These are phyloP conservation scores for Sphaerobolus stellatus DNA, from an alignment of 1,284 basidiomycete genomes.

Conservation along the genomic window DNA sequence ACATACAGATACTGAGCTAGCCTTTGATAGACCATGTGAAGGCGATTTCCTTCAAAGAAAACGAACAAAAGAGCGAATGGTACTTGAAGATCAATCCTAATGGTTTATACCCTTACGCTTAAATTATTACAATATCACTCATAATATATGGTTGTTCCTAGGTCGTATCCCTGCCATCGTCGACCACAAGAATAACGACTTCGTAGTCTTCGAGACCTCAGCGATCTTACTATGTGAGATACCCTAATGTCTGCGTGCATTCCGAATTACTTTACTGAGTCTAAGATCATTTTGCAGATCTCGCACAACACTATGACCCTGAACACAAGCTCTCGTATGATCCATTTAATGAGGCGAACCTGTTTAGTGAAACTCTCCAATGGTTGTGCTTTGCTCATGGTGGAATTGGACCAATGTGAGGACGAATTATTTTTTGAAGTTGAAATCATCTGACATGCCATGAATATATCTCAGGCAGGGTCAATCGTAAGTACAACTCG, in stretches of 20 bases:
- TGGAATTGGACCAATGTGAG: constrained; percentile 8
- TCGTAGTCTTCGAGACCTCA: constrained; percentile 26
- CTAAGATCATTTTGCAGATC: background rate
- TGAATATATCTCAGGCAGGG: background rate
- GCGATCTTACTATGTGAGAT: constrained; percentile 23
- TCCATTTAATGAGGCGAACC: constrained; percentile 20
- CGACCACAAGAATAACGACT: constrained; percentile 27
- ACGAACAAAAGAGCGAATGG: constrained; percentile 12
- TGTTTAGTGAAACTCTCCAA: constrained; percentile 22
- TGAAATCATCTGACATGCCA: background rate
- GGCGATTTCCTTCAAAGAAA: constrained; percentile 9
- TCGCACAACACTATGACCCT: constrained; percentile 11
- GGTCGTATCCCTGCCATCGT: constrained; percentile 24
- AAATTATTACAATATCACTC: background rate
- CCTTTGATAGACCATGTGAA: constrained; percentile 10
- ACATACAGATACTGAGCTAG: too few relatives aligned
- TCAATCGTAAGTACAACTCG: constrained; percentile 1
- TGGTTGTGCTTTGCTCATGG: constrained; percentile 27
- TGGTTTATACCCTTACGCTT: constrained; percentile 8
- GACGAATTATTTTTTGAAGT: background rate
- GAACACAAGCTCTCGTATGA: constrained; percentile 29
- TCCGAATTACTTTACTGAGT: background rate
- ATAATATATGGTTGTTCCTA: background rate
- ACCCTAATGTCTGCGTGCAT: background rate
- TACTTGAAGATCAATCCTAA: constrained; percentile 6